Conservation (phyloP, 805 yeast genomes). For the Candida khao-thaluensis region DNA sequence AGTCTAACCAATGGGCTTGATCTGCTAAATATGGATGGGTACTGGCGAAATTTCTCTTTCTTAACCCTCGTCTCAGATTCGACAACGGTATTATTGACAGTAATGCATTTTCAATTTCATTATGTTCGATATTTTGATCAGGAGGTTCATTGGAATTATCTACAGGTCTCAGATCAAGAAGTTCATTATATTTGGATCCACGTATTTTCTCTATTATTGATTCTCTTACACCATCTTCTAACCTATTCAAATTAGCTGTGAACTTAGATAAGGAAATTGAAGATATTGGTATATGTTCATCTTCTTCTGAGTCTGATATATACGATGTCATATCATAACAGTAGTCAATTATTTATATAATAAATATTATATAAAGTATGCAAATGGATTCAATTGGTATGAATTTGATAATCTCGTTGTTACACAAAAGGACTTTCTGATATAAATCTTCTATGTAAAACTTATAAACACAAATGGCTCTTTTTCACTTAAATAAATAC, state of each 20-base stretch:
- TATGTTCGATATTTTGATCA: conserved; percentile 3
- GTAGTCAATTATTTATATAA: too few species aligned
- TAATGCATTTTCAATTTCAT: conserved; percentile 12
- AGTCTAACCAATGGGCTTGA: conserved; percentile 44
- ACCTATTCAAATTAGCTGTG: not conserved
- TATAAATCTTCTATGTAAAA: too few species aligned
- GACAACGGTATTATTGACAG: conserved; percentile 13
- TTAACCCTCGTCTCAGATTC: conserved; percentile 13
- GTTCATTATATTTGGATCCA: conserved; percentile 1
- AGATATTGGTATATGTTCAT: conserved; percentile 14
- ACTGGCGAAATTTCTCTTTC: conserved; percentile 44
- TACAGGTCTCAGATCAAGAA: not conserved
- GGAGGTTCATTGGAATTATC: not conserved
- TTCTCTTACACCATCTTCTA: not conserved
- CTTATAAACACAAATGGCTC: too few species aligned
- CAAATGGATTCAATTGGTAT: too few species aligned
- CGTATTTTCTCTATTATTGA: conserved; percentile 3
- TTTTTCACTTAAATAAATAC: too few species aligned
- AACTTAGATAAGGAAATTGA: conserved; percentile 9
- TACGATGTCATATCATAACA: conserved; percentile 14
- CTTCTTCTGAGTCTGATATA: conserved; percentile 33
- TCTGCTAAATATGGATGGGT: conserved; percentile 46
- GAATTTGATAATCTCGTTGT: too few species aligned
- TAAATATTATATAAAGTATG: not conserved
- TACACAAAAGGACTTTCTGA: too few species aligned